Conservation (phyloP, 192 early-diverging fungal genomes). For the Coemansia sp. region DNA sequence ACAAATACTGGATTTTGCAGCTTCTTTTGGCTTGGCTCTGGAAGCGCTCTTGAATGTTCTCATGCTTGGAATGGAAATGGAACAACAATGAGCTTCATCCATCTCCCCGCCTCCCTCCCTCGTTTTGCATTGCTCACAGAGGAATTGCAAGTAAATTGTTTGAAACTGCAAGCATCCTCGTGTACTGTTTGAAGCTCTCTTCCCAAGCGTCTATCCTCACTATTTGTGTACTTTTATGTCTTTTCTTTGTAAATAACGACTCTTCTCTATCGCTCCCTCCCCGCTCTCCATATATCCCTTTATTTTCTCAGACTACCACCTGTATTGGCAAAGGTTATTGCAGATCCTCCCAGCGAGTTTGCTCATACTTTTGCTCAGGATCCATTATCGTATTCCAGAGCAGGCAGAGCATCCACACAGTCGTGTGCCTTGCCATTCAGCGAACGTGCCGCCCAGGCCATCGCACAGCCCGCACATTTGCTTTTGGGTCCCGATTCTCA, state of each 20-base stretch:
- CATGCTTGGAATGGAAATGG: too few species aligned
- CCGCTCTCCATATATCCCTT: neutral
- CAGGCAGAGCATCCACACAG: too few species aligned
- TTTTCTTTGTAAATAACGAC: neutral
- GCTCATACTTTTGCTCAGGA: neutral
- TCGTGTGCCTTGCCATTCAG: too few species aligned
- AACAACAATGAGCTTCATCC: too few species aligned
- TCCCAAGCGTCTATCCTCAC: neutral
- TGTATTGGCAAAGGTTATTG: neutral
- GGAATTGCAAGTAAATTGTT: neutral
- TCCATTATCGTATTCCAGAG: too few species aligned
- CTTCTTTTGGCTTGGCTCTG: neutral
- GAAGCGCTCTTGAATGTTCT: neutral
- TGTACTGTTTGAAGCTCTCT: neutral
- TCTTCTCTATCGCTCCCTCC: neutral
- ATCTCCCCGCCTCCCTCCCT: neutral
- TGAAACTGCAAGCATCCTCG: conserved; percentile 5
- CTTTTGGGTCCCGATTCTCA: too few species aligned
- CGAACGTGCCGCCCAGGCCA: too few species aligned
- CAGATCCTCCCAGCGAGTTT: neutral
- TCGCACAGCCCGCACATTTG: too few species aligned
- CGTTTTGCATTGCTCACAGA: neutral
- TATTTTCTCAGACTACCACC: neutral
- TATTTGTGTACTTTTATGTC: conserved; percentile 1
- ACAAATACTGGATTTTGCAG: neutral